Base-by-base conservation (phyloP, 768 basidiomycete genomes). In the Lentinus brumalis region DNA sequence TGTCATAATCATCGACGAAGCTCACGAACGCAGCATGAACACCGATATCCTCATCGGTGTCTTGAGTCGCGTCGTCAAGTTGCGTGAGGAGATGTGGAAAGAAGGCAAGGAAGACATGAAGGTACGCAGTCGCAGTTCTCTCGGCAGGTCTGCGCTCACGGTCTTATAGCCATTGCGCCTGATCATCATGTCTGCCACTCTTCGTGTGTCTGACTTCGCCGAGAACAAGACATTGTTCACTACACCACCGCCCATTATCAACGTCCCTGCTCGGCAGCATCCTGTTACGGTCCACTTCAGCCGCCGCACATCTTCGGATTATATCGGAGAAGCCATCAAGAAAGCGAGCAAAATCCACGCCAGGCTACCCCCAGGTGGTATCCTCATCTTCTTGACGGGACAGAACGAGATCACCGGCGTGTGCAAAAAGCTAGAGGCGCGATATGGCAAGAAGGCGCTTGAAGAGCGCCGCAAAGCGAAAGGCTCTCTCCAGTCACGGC, bases 131-230 rank as follows among this genome's bases (percentile, higher is more conserved):
- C n/a, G 12, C 56, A 10, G 18, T 39, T 11, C 50, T 4, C 26
- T 29, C 42, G 8, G 14, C 16, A 10, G 12, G 16, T 52, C 3
- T 31, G 14, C 26, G 4, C 35, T 55, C 21, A 49, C 26, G 16
- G 44, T 18, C 15, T 39, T 56, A 15, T 66, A 92, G 87, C 96
- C 96, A 11, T 74, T 99, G 15, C 88, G 97, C 18, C 79, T 99
- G 53, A 85, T 98, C 61, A 97, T 99, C 75, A 99, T 99, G 97
- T 99, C 97, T 14, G 97, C 97, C 4, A 98, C 97, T 0, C 84
- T 98, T 6, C 92, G 95, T 29, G 88, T 98, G 50, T 86, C 86
- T 62, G 97, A 98, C 74, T 98, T 99, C 67, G 86, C 90, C 2
- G 86, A 90, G 61, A 98, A 98, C 73, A 83, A 75, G 59, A 83